Base-by-base conservation (phyloP, 2,329 filamentous ascomycete species). In the Cladorrhinum sp. region DNA sequence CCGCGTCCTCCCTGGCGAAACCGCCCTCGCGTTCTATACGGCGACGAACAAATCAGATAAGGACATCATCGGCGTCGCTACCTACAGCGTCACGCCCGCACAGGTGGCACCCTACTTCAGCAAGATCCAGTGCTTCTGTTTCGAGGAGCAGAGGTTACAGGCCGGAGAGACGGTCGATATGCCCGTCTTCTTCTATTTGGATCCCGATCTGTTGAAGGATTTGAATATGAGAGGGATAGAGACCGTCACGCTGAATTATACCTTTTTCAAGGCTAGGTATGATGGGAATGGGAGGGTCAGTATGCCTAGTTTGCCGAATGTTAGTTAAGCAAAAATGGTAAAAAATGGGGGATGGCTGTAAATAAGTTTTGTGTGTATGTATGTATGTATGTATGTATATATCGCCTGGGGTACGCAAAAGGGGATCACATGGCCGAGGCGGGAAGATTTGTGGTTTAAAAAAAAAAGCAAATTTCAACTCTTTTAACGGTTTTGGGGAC, bases 71-170 rank as follows among this genome's bases (percentile, higher is more conserved):
- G 95, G 95, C 53, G 93, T 99, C 49, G 95, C 95, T 10, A 99
- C 95, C 7, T 99, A 99, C 77, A 96, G 91, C 72, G 96, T 99
- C 28, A 97, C 94, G 2, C 95, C 95, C 0, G 95, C 86, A 2
- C 95, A 99, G 77, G 93, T 96, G 50, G 94, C 95, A 49, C 93
- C 92, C 1, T 99, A 99, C 75, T 99, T 99, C 73, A 96, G 91
- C 84, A 99, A 99, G 83, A 99, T 99, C 51, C 95, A 99, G 76
- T 99, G 95, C 73, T 99, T 99, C 76, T 99, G 95, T 76, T 99
- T 99, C 71, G 95, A 99, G 79, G 94, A 92, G 76, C 95, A 99
- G 82, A 84, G 96, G 64, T 77, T 99, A 66, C 94, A 95, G 73
- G 93, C 93, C 5, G 93, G 94, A 50, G 96, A 99, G 82, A 95